A percentile compares a stretch with the other conserved stretches of the same genome.
Evolutionary conservation across 2,329 filamentous ascomycete species (phyloP).

Genomic region (Paracorniculantispora psalliotae): DNA sequence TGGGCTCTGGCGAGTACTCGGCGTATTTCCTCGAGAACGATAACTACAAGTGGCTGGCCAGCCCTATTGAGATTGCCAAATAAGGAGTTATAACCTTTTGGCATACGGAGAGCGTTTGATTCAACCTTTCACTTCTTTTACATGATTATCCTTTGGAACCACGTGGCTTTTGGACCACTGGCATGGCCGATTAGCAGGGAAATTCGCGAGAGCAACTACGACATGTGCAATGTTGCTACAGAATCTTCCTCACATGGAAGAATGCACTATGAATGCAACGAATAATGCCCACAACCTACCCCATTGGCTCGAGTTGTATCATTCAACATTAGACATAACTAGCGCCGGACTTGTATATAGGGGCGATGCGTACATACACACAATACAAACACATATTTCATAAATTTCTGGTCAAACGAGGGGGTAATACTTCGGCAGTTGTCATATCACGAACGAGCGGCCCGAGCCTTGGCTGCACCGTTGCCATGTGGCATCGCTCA

Average conservation of each 20-base stretch:
- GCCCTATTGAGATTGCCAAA: conserved; percentile 1
- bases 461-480: too few species aligned
- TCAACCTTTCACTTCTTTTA: neutral
- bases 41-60: conserved; percentile 2
- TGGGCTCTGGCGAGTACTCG: conserved; percentile 6
- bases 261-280: neutral
- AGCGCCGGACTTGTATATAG: conserved; percentile 1
- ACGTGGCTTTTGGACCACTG: neutral
- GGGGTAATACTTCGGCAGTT: too few species aligned
- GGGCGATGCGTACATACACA: neutral
- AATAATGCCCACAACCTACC: neutral
- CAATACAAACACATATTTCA: neutral
- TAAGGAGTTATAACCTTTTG: neutral
- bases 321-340: conserved; percentile 8
- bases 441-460: too few species aligned
- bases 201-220: neutral
- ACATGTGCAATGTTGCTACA: neutral
- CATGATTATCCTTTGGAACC: neutral
- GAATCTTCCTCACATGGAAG: neutral
- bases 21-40: conserved; percentile 9
- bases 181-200: neutral
- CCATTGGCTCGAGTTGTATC: neutral
- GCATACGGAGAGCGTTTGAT: neutral
- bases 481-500: too few species aligned
- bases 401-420: too few species aligned